phyloP scores from a whole-genome alignment of 1,284 basidiomycete genomes.

The Papiliotrema terrestris region DNA sequence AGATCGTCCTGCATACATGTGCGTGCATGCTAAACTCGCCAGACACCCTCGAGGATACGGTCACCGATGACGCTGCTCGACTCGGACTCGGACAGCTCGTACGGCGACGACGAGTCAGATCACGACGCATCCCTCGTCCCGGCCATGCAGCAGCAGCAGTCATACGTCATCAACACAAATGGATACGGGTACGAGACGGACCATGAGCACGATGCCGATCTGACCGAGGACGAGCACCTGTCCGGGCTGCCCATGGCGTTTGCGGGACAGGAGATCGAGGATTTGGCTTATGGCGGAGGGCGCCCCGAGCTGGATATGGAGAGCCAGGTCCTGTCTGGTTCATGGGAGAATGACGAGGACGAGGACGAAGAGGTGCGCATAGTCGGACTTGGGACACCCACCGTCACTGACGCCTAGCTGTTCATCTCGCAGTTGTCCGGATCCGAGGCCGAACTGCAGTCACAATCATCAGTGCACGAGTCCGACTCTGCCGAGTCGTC shows the following conservation, averaged over 20 bases:
- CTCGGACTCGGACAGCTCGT: constrained; percentile 39
- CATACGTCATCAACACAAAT: constrained; percentile 2
- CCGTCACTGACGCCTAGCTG: constrained; percentile 12
- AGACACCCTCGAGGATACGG: constrained; percentile 7
- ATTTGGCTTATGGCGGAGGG: constrained; percentile 43
- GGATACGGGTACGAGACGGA: constrained; percentile 1
- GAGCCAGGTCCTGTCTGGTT: constrained; percentile 16
- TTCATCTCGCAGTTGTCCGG: constrained; percentile 42
- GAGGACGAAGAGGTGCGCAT: constrained; percentile 36
- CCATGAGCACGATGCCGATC: background rate
- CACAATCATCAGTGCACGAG: constrained; percentile 39
- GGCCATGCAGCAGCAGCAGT: background rate
- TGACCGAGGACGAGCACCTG: constrained; percentile 32
- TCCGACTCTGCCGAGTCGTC: constrained; percentile 20
- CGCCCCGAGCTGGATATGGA: constrained; percentile 27
- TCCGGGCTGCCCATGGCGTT: constrained; percentile 36
- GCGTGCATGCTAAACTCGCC: background rate
- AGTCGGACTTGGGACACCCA: background rate
- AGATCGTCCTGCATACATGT: background rate
- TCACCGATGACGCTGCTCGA: constrained; percentile 14
- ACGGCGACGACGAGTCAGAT: constrained; percentile 44
- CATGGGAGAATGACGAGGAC: constrained; percentile 24
- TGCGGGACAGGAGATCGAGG: constrained; percentile 44
- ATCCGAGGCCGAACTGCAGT: constrained; percentile 40
- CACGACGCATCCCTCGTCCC: constrained; percentile 22